Evolutionary conservation across 176 grass and related monocot genomes (phyloP).

Genomic region (Aegilops bicornis): DNA sequence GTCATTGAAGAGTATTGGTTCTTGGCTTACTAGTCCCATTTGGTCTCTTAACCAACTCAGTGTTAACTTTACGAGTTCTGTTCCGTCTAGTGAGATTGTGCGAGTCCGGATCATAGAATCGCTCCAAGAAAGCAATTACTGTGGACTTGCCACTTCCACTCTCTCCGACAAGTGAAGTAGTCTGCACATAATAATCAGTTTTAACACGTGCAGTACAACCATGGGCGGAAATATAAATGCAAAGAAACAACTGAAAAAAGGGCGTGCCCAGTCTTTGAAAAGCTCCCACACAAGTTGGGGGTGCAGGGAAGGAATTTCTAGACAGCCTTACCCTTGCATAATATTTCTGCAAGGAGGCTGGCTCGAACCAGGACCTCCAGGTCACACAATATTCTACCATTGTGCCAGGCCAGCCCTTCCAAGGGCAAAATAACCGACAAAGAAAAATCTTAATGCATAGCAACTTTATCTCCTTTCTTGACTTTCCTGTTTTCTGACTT

Average conservation of each 20-base stretch:
- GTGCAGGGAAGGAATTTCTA: too few relatives aligned
- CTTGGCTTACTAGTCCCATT: constrained; percentile 69
- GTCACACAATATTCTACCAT: too few relatives aligned
- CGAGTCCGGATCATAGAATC: constrained; percentile 66
- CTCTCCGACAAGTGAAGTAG: constrained; percentile 62
- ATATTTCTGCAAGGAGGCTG: too few relatives aligned
- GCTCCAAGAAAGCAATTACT: constrained; percentile 59
- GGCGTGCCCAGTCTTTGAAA: background rate
- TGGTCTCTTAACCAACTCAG: constrained; percentile 63
- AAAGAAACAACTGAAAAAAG: background rate
- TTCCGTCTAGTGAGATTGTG: constrained; percentile 51
- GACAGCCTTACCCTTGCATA: too few relatives aligned
- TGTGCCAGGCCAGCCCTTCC: background rate
- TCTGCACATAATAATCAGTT: constrained; percentile 35
- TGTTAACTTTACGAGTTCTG: constrained; percentile 36
- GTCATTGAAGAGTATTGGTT: constrained; percentile 55
- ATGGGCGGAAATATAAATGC: background rate
- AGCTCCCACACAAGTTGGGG: too few relatives aligned
- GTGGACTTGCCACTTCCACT: constrained; percentile 83
- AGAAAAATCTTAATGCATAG: background rate
- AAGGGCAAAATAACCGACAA: background rate
- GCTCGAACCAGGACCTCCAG: too few relatives aligned
- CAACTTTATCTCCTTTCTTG: background rate
- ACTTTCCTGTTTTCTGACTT: background rate
- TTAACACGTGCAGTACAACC: background rate